Base-by-base conservation (phyloP, 2,329 filamentous ascomycete genomes). In the Arthrobotrys megalospora region DNA sequence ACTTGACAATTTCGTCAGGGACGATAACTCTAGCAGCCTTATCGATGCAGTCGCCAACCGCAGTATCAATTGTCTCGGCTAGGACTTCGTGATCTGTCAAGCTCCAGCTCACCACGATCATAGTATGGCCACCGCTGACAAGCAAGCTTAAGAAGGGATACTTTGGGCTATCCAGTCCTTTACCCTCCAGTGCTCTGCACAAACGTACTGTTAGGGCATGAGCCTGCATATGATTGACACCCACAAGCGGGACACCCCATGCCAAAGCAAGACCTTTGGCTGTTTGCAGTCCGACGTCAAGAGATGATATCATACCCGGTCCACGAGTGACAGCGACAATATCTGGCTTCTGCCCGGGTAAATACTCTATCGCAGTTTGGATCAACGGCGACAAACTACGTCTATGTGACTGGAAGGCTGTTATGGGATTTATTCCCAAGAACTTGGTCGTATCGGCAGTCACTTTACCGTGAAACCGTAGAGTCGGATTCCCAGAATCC, bases 171-270 rank as follows among this genome's bases (percentile, higher is more conserved):
- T 66, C 10, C 62, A 65, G 63, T 66, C 62, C 64, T 78, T 65
- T 11, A 79, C 80, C 19, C 77, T 80, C 65, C 86, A 83, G 76
- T 95, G 84, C 4, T 92, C 92, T 36, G 86, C 85, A 3, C 48
- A 99, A 88, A 8, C 93, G 88, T 14, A 95, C 92, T 16, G 96
- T 98, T 79, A 99, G 86, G 16, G 96, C 92, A 84, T 99, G 96
- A 10, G 94, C 96, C 84, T 97, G 94, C 96, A 99, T 98, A 84
- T 99, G 96, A 84, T 99, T 92, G 0, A 97, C 92, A 0, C 90
- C 96, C 0, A 98, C 84, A 36, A 98, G 86, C 2, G 95, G 94
- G 43, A 94, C 88, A 80, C 90, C 88, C 93, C 93, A 97, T 43
- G 93, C 94, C 19, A 92, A 87, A 0, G 94, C 90, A 19, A 98